Percentiles rank a stretch among this genome's conserved stretches.
phyloP scores from a whole-genome alignment of 1,284 basidiomycete species.

The Microbotryomycetes sp. region DNA sequence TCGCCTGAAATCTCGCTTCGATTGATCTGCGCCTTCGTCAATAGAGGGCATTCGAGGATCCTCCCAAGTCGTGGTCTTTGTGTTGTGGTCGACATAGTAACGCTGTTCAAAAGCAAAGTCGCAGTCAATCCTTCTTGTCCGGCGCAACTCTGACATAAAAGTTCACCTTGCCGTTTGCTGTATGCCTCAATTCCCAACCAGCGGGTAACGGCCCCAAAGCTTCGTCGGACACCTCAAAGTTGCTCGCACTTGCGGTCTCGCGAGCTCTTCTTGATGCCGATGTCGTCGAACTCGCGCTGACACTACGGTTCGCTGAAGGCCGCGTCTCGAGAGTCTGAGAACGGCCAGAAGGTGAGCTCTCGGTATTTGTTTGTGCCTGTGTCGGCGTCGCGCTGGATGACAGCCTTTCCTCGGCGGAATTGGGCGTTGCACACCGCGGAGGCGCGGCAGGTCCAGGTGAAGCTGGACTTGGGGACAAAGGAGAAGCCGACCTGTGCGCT shows the following conservation, averaged over 20 bases:
- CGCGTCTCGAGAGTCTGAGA: not conserved
- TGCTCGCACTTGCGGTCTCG: not conserved
- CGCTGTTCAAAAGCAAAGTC: conserved; percentile 74
- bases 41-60: conserved; percentile 58
- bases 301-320: not conserved
- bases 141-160: conserved; percentile 72
- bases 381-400: not conserved
- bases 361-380: not conserved
- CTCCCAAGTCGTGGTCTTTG: conserved; percentile 90
- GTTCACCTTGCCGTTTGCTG: conserved; percentile 84
- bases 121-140: too few relatives aligned
- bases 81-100: conserved; percentile 19
- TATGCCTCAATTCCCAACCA: conserved; percentile 96
- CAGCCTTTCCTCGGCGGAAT: not conserved
- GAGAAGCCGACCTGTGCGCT: conserved; percentile 43
- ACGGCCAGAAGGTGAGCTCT: too few relatives aligned
- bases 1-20: conserved; percentile 95
- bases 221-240: not conserved
- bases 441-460: not conserved
- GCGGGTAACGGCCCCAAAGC: conserved; percentile 74
- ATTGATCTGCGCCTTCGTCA: conserved; percentile 92
- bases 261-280: not conserved
- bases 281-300: not conserved
- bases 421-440: not conserved
- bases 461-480: not conserved